These are phyloP conservation scores for Xerocomus amazonicus DNA, from an alignment of 1,284 basidiomycete genomes.

Conservation along the genomic window DNA sequence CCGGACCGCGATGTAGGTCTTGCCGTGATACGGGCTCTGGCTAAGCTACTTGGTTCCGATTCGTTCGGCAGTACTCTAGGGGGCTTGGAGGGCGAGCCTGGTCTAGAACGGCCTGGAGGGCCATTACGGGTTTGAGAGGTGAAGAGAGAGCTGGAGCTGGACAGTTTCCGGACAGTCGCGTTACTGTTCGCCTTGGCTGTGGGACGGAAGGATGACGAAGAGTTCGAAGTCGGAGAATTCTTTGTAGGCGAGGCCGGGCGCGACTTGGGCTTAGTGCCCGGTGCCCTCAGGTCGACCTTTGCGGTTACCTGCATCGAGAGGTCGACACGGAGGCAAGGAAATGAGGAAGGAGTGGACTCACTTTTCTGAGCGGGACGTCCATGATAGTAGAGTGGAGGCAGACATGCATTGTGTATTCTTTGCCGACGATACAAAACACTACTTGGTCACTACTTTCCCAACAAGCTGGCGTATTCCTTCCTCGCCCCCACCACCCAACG, in stretches of 20 bases:
- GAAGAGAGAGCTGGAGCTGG: constrained; percentile 29
- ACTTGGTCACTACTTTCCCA: constrained; percentile 63
- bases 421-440: constrained; percentile 17
- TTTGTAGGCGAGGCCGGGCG: constrained; percentile 55
- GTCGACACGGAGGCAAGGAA: constrained; percentile 9
- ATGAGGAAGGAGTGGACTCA: constrained; percentile 16
- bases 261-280: constrained; percentile 24
- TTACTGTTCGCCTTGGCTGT: constrained; percentile 61
- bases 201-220: constrained; percentile 40
- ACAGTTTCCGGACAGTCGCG: constrained; percentile 43
- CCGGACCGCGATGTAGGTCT: constrained; percentile 29
- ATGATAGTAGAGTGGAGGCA: not conserved
- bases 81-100: constrained; percentile 43
- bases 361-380: constrained; percentile 42
- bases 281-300: constrained; percentile 34
- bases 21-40: constrained; percentile 22
- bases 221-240: constrained; percentile 33
- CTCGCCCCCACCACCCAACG: constrained; percentile 60
- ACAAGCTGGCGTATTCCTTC: constrained; percentile 58
- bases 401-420: not conserved
- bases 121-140: constrained; percentile 19
- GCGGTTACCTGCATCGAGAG: constrained; percentile 39
- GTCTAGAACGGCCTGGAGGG: constrained; percentile 25
- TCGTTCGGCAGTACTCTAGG: constrained; percentile 23
- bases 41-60: constrained; percentile 12